Conservation (phyloP, 2,329 filamentous ascomycete species). For the Blastomyces parvus region DNA sequence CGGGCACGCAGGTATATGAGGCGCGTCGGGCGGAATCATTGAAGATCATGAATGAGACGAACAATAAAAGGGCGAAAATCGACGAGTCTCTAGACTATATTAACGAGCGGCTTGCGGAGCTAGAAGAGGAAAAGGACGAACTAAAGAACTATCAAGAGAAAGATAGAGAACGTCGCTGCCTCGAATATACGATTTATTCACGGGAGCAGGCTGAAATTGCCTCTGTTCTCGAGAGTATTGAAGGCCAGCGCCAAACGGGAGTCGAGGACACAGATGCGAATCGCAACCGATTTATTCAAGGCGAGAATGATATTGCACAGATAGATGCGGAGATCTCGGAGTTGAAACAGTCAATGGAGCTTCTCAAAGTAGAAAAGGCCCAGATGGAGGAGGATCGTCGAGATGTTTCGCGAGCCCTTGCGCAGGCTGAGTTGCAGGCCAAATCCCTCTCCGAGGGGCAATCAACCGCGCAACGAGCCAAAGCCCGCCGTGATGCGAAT, state of each 20-base stretch:
- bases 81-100: constrained; percentile 88
- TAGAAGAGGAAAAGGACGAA: constrained; percentile 97
- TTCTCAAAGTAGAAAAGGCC: constrained; percentile 71
- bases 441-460: constrained; percentile 78
- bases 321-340: constrained; percentile 72
- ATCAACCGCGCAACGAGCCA: constrained; percentile 63
- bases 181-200: constrained; percentile 91
- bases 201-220: constrained; percentile 75
- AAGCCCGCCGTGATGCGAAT: constrained; percentile 60
- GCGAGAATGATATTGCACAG: constrained; percentile 66
- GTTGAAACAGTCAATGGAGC: constrained; percentile 70
- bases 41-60: constrained; percentile 95
- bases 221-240: constrained; percentile 69
- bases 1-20: constrained; percentile 95
- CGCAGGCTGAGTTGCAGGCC: constrained; percentile 75
- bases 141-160: constrained; percentile 89
- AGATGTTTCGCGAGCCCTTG: constrained; percentile 66
- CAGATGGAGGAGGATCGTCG: constrained; percentile 86
- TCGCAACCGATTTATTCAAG: constrained; percentile 63
- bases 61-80: constrained; percentile 88
- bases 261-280: constrained; percentile 77
- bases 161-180: constrained; percentile 78
- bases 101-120: constrained; percentile 74
- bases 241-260: constrained; percentile 69
- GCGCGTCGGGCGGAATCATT: constrained; percentile 79